Conservation (phyloP, 208 protist genomes). For the Wallacemonas sp. region DNA sequence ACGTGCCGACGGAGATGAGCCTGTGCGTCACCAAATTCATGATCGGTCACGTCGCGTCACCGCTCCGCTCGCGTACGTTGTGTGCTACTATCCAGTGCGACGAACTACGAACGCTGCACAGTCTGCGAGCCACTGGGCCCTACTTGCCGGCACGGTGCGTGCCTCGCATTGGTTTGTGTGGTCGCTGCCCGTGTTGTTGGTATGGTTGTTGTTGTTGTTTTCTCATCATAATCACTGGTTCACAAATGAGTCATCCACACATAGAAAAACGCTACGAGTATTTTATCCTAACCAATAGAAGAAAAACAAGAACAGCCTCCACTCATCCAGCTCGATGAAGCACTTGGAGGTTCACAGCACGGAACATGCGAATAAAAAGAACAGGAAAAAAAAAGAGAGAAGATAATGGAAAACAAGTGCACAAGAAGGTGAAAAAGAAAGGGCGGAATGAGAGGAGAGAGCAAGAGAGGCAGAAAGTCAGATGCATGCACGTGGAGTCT, state of each 20-base stretch:
- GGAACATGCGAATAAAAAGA: conserved; percentile 16
- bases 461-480: not conserved
- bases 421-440: not conserved
- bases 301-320: conserved; percentile 18
- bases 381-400: conserved; percentile 6
- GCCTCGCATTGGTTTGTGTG: too few relatives aligned
- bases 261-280: conserved; percentile 8
- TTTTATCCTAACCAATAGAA: conserved; percentile 21
- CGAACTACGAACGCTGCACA: too few relatives aligned
- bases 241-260: not conserved
- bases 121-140: too few relatives aligned
- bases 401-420: conserved; percentile 5
- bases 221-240: not conserved
- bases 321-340: not conserved
- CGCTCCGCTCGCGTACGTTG: too few relatives aligned
- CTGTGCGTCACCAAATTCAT: too few relatives aligned
- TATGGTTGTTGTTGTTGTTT: conserved; percentile 13
- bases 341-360: not conserved
- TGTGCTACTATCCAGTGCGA: too few relatives aligned
- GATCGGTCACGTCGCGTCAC: too few relatives aligned
- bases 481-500: too few relatives aligned
- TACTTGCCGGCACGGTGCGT: too few relatives aligned
- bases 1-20: too few relatives aligned
- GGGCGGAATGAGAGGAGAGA: conserved; percentile 2
- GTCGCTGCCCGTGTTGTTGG: too few relatives aligned